phyloP scores from a whole-genome alignment of 2,329 filamentous ascomycete genomes.

The Xylaria sp. region DNA sequence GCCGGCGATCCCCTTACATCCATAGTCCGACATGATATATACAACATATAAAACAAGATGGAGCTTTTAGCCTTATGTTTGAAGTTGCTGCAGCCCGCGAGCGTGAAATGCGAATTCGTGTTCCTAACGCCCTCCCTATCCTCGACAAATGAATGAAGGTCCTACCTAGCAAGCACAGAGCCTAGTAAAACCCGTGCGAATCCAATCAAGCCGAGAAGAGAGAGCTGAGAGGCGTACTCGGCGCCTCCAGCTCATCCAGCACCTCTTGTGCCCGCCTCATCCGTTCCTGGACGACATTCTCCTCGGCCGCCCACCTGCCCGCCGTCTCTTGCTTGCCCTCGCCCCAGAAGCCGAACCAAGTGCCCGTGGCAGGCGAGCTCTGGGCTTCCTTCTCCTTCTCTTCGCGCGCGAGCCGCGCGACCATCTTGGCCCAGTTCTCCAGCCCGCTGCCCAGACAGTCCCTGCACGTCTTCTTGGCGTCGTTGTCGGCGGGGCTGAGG shows the following conservation, averaged over 20 bases:
- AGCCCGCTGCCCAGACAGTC: conserved; percentile 80
- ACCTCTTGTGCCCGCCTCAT: conserved; percentile 57
- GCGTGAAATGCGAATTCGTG: too few species aligned
- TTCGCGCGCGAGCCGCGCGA: conserved; percentile 63
- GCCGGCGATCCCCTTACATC: too few species aligned
- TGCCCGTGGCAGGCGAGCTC: too few species aligned
- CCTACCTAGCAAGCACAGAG: not conserved
- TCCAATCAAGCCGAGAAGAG: conserved; percentile 49
- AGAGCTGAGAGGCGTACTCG: conserved; percentile 42
- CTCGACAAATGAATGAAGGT: too few species aligned
- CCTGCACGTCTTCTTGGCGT: conserved; percentile 66
- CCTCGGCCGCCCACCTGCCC: conserved; percentile 60
- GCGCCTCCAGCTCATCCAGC: conserved; percentile 54
- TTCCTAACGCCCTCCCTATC: too few species aligned
- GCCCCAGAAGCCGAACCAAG: conserved; percentile 52
- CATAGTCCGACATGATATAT: not conserved
- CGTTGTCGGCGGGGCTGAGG: conserved; percentile 51
- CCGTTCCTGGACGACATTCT: conserved; percentile 59
- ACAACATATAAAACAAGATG: conserved; percentile 1
- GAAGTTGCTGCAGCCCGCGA: too few species aligned
- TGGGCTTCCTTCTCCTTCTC: conserved; percentile 35
- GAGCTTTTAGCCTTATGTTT: not conserved
- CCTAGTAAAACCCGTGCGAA: not conserved
- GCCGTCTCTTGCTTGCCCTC: conserved; percentile 40
- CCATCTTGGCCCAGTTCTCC: conserved; percentile 84